Conservation (phyloP, 352 stramenopile genomes). For the Phytophthora cryptogea region DNA sequence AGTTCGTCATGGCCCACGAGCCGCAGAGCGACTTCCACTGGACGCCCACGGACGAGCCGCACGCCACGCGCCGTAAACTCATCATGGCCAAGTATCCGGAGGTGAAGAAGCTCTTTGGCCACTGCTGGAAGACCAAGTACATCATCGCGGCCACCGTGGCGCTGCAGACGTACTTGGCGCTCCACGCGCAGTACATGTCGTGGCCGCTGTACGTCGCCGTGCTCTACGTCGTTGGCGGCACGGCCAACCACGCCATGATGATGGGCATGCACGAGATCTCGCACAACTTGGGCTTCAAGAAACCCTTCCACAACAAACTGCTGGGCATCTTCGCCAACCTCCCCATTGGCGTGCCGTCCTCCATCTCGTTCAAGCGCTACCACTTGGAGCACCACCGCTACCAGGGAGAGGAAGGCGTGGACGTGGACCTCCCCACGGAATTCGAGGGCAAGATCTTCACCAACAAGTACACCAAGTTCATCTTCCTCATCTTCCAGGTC, state of each 20-base stretch:
- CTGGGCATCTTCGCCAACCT: slow-evolving; percentile 94
- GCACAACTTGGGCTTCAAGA: slow-evolving; percentile 97
- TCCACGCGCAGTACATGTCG: slow-evolving; percentile 63
- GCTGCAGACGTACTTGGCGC: slow-evolving; percentile 85
- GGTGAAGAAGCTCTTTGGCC: slow-evolving; percentile 91
- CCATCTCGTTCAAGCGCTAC: slow-evolving; percentile 96
- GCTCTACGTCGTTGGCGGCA: slow-evolving; percentile 91
- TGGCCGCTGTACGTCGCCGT: slow-evolving; percentile 64
- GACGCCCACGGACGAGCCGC: slow-evolving; percentile 84
- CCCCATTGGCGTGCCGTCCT: slow-evolving; percentile 91
- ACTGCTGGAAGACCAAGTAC: slow-evolving; percentile 88
- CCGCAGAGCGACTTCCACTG: slow-evolving; percentile 80
- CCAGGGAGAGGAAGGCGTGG: slow-evolving; percentile 93
- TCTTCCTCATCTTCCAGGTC: slow-evolving; percentile 93
- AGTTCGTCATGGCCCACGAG: slow-evolving; percentile 55
- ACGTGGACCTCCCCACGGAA: slow-evolving; percentile 94
- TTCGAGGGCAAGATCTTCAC: slow-evolving; percentile 92
- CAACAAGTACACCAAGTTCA: slow-evolving; percentile 86
- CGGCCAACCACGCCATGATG: slow-evolving; percentile 94
- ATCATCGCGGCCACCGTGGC: slow-evolving; percentile 70
- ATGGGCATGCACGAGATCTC: slow-evolving; percentile 96
- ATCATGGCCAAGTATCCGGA: slow-evolving; percentile 90
- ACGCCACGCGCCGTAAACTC: slow-evolving; percentile 82
- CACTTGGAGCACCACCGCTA: slow-evolving; percentile 98
- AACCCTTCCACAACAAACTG: slow-evolving; percentile 87